Percentiles rank a stretch among this genome's conserved stretches.
These are phyloP conservation scores for Graphium sp. DNA, from an alignment of 2,329 filamentous ascomycete species.

Conservation along the genomic window DNA sequence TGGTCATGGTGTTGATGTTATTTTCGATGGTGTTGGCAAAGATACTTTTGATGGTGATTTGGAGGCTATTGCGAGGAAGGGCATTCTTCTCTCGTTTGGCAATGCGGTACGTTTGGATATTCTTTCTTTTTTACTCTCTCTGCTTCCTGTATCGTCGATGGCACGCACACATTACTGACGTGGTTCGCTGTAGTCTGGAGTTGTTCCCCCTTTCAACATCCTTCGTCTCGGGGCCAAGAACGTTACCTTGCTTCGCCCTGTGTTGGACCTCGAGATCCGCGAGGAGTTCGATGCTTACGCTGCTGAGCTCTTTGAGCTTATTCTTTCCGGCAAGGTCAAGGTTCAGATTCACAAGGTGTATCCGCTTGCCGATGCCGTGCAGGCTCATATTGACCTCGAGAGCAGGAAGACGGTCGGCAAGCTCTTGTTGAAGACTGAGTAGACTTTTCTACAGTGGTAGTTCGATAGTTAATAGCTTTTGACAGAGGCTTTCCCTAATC, in stretches of 20 bases:
- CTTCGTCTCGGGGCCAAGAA: slow-evolving; percentile 54
- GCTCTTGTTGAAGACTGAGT: slow-evolving; percentile 51
- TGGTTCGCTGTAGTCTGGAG: slow-evolving; percentile 31
- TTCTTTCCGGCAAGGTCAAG: slow-evolving; percentile 52
- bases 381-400: slow-evolving; percentile 65
- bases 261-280: slow-evolving; percentile 53
- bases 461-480: too few relatives aligned
- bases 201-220: slow-evolving; percentile 50
- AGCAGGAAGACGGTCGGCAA: slow-evolving; percentile 73
- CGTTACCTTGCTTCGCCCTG: slow-evolving; percentile 58
- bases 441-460: too few relatives aligned
- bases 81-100: slow-evolving; percentile 61
- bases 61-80: slow-evolving; percentile 60
- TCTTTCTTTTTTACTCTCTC: not conserved
- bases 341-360: slow-evolving; percentile 64
- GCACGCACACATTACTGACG: slow-evolving; percentile 5
- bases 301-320: slow-evolving; percentile 55
- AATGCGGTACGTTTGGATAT: slow-evolving; percentile 43
- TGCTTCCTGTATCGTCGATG: not conserved
- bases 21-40: slow-evolving; percentile 79
- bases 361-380: slow-evolving; percentile 51
- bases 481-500: too few relatives aligned
- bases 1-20: slow-evolving; percentile 55
- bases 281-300: slow-evolving; percentile 58
- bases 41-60: slow-evolving; percentile 67